phyloP scores from a whole-genome alignment of 2,329 filamentous ascomycete genomes.

The Aspergillus hortae region DNA sequence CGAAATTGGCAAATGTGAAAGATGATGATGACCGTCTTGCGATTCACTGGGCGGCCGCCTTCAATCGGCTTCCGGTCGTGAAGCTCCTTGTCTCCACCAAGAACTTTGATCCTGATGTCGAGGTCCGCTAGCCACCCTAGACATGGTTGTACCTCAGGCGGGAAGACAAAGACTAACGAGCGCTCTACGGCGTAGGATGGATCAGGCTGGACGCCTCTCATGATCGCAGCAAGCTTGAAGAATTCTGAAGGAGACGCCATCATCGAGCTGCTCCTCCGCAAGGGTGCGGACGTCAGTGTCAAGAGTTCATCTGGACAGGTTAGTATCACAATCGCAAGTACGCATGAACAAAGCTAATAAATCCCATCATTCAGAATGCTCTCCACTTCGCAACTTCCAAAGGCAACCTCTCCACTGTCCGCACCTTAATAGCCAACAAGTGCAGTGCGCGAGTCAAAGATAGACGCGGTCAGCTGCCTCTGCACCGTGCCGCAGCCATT shows the following conservation, averaged over 20 bases:
- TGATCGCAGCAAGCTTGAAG: slow-evolving; percentile 48
- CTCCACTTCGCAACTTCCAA: slow-evolving; percentile 93
- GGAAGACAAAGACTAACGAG: neutral
- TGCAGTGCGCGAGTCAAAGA: slow-evolving; percentile 80
- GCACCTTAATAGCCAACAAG: slow-evolving; percentile 69
- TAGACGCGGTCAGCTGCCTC: slow-evolving; percentile 78
- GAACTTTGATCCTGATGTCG: slow-evolving; percentile 77
- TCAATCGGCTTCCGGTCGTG: slow-evolving; percentile 73
- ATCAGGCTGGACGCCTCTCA: slow-evolving; percentile 49
- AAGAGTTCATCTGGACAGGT: slow-evolving; percentile 44
- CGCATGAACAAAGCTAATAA: slow-evolving; percentile 2
- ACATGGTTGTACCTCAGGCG: too few relatives aligned
- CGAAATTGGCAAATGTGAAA: slow-evolving; percentile 67
- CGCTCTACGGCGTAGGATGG: slow-evolving; percentile 34
- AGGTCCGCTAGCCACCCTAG: slow-evolving; percentile 47
- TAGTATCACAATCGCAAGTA: neutral
- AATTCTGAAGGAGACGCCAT: slow-evolving; percentile 44
- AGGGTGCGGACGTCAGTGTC: slow-evolving; percentile 45
- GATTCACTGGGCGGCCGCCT: slow-evolving; percentile 90
- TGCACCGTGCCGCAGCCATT: slow-evolving; percentile 87
- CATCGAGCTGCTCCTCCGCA: slow-evolving; percentile 43
- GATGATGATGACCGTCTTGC: slow-evolving; percentile 88
- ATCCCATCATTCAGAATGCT: slow-evolving; percentile 58
- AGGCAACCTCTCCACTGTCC: slow-evolving; percentile 76
- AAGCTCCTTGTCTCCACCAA: slow-evolving; percentile 66